Conservation (phyloP, 805 yeast genomes). For the Pichia cabralensis region DNA sequence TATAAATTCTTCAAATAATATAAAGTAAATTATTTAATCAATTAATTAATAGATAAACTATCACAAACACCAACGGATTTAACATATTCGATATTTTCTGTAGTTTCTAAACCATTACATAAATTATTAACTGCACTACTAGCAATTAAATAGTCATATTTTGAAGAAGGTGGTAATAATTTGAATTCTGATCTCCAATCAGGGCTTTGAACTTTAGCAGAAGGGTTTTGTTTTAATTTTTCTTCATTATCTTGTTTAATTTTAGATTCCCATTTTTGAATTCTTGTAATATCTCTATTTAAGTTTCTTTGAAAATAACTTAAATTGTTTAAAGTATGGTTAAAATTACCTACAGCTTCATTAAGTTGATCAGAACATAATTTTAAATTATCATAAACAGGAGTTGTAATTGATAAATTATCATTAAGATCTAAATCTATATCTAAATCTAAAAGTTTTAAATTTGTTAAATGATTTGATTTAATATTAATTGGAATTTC, state of each 20-base stretch:
- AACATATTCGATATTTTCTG: constrained; percentile 55
- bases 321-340: constrained; percentile 70
- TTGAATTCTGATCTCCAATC: constrained; percentile 54
- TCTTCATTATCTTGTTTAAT: constrained; percentile 55
- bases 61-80: constrained; percentile 41
- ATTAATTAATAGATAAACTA: neutral
- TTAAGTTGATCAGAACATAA: constrained; percentile 51
- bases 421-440: constrained; percentile 9
- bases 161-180: constrained; percentile 65
- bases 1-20: too few relatives aligned
- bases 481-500: constrained; percentile 59
- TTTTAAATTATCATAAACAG: constrained; percentile 31
- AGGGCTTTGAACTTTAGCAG: constrained; percentile 36
- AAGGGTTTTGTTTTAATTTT: constrained; percentile 48
- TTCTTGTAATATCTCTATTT: constrained; percentile 58
- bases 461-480: constrained; percentile 53
- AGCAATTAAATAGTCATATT: constrained; percentile 60
- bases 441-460: constrained; percentile 22
- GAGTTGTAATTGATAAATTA: constrained; percentile 29
- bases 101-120: constrained; percentile 62
- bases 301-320: constrained; percentile 73
- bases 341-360: constrained; percentile 63
- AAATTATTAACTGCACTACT: constrained; percentile 60
- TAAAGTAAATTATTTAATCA: too few relatives aligned
- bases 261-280: constrained; percentile 66